phyloP scores from a whole-genome alignment of 2,329 filamentous ascomycete genomes.

The Xylariaceae sp. region DNA sequence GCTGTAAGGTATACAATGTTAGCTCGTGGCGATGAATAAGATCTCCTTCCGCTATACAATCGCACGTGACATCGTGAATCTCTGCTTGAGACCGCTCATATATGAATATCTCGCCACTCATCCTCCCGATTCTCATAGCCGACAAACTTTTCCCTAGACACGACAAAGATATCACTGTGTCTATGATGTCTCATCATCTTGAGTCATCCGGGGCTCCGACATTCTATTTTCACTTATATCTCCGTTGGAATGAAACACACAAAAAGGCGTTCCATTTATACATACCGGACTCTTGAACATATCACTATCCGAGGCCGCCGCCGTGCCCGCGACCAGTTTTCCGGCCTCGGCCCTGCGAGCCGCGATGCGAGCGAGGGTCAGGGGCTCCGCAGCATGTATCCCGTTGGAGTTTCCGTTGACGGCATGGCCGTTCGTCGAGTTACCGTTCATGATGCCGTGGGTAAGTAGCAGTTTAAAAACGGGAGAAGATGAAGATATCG shows the following conservation, averaged over 20 bases:
- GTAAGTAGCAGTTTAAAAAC: background rate
- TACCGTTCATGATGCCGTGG: background rate
- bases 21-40: conserved; percentile 12
- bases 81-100: background rate
- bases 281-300: conserved; percentile 73
- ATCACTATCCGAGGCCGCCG: conserved; percentile 70
- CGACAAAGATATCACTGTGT: too few relatives aligned
- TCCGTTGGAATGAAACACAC: background rate
- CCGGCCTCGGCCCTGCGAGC: conserved; percentile 66
- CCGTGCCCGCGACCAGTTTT: conserved; percentile 67
- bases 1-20: conserved; percentile 21
- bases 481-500: background rate
- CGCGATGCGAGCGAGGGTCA: conserved; percentile 62
- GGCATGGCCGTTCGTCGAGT: conserved; percentile 10
- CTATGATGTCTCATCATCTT: too few relatives aligned
- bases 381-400: conserved; percentile 23
- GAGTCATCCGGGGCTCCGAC: too few relatives aligned
- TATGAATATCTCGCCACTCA: background rate
- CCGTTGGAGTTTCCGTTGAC: conserved; percentile 14
- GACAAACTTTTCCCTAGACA: too few relatives aligned
- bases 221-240: background rate
- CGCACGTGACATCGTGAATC: conserved; percentile 1
- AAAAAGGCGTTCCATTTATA: background rate
- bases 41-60: background rate
- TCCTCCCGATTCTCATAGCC: background rate